Conservation (phyloP, 306 rosid genomes). For the Rosa lucieae region DNA sequence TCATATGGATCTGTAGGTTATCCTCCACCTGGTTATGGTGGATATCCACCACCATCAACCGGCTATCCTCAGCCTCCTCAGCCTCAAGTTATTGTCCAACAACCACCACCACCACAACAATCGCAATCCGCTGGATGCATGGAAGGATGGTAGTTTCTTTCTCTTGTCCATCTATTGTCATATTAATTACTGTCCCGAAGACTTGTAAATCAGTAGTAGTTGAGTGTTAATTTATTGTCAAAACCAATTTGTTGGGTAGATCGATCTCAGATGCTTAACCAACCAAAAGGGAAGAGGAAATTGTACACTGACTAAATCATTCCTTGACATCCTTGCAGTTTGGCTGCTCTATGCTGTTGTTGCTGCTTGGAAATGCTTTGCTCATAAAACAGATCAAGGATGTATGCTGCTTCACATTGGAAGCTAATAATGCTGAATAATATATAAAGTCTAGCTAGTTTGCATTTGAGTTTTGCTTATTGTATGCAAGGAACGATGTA, state of each 20-base stretch:
- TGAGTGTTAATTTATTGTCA: too few species aligned
- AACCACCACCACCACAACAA: neutral
- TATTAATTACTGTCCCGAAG: neutral
- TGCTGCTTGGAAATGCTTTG: slow-evolving; percentile 11
- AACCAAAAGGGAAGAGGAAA: neutral
- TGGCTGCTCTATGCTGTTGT: slow-evolving; percentile 13
- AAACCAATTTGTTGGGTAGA: neutral
- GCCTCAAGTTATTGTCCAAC: slow-evolving; percentile 7
- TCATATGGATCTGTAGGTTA: neutral
- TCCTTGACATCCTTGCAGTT: neutral
- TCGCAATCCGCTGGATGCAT: neutral
- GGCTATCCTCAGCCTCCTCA: slow-evolving; percentile 14
- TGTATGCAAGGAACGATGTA: too few species aligned
- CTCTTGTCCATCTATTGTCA: too few species aligned
- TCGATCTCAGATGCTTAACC: neutral
- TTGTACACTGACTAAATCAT: neutral
- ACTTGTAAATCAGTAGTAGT: neutral
- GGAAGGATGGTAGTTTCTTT: slow-evolving; percentile 9
- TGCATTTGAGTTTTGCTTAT: neutral
- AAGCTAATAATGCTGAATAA: neutral
- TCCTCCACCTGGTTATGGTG: neutral
- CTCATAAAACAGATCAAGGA: neutral
- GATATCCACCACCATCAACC: neutral
- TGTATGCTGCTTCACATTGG: neutral
- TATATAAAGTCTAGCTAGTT: neutral